Base-by-base conservation (phyloP, 148 eudicot species). In the Silene conica region DNA sequence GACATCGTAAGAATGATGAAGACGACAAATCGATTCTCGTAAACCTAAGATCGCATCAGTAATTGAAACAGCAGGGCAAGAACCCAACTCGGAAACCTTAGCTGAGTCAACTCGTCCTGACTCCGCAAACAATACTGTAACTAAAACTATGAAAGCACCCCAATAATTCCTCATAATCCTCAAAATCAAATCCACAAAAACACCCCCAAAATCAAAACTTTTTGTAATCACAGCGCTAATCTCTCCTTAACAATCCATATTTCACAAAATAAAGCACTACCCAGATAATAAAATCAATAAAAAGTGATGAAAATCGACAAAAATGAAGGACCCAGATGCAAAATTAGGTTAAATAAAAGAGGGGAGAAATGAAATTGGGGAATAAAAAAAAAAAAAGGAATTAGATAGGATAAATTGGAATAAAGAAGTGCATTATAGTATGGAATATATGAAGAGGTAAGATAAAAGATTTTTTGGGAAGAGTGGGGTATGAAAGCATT, bases 21-120 rank as follows among this genome's bases (percentile, higher is more conserved):
- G 74, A 67, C 78, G 81, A 43, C 90, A 90, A 15, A 68, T 76
- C 34, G 82, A 79, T 74, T 83, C 85, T 56, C 13, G 82, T 73
- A 80, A 76, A 76, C 87, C 85, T 69, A 85, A 79, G 72, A 93
- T 73, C 70, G 81, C 78, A 77, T 90, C 98, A 61, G 69, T 23
- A 54, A 85, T 74, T 34, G 96, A 82, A 56, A 50, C 72, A 31
- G 72, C 75, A 10, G 85, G 84, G 65, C 94, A 87, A 55, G 81
- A 71, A 23, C 78, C 62, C 58, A 72, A 62, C 66, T 58, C 64
- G 54, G 89, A 64, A 83, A 77, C 87, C 89, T 80, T 82, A 83
- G 67, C 78, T 43, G 74, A 62, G 16, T 81, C 82, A 72, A 86
- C 88, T 70, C 71, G 75, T 22, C 81, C 64, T 63, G 86, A 59